Evolutionary conservation across 2,329 filamentous ascomycete species (phyloP), one percentile per base, ranked within the genome.

Genomic region (Phyllosticta citrichinensis): DNA sequence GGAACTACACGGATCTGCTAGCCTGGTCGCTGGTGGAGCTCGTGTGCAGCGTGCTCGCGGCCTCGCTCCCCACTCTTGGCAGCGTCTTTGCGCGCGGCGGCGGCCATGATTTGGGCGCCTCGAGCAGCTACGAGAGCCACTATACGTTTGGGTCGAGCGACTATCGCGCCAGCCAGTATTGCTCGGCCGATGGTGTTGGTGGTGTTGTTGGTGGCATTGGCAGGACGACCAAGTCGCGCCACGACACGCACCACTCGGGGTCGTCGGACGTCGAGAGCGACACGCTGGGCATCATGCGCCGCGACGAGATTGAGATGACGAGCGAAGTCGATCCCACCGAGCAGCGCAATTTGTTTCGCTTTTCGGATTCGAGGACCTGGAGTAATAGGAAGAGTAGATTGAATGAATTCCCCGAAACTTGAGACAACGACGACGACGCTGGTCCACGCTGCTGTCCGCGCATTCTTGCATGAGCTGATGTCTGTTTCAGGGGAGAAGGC

Each of bases 21-120:
- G 40, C 40, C 12, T 47, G 40, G 40, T 47, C 40, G 40, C 17
- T 47, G 40, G 40, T 47, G 40, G 73, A 75, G 22, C 63, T 74
- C 0, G 66, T 67, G 19, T 68, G 74, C 17, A 71, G 70, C 22
- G 67, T 70, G 19, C 57, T 71, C 8, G 68, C 68, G 11, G 72
- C 72, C 27, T 72, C 70, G 2, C 68, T 75, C 1, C 73, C 73
- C 1, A 67, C 73, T 6, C 65, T 74, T 40, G 57, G 57, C 40
- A 47, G 17, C 40, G 6, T 47, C 40, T 47, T 47, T 47, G 17
- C 40, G 40, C 40, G 40, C 3, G 40, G 40, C 17, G 40, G 14
- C 17, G 40, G 14, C 40, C 40, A n/a, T 14, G 14, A n/a, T 12
- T n/a, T 2, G 14, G 14, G n/a, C 14, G 40, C 40, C 6, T 47